Evolutionary conservation across 1,139 yeast species (phyloP), one percentile per base, ranked within the genome.

Genomic region (Saccharomyces pastorianus): DNA sequence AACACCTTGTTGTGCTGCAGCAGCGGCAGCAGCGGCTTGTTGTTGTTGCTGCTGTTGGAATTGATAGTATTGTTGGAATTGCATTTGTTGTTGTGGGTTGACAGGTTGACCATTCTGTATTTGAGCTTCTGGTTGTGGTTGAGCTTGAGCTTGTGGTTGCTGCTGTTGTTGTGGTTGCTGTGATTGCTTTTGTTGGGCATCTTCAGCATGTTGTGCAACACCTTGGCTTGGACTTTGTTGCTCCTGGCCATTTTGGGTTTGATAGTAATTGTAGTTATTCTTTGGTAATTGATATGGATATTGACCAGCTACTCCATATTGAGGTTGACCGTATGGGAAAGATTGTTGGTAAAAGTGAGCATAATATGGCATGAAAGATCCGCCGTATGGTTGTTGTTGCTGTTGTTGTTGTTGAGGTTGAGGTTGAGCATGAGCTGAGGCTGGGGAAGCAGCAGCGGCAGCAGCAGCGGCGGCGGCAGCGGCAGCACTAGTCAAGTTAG

Each of bases 31-130:
- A 7, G 38, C 38, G n/a, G 38, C 38, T 6, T 20, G 20, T 44
- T 55, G 56, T 42, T 59, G 65, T 41, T 64, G 63, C 48, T 63
- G 64, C 50, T 62, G 64, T 52, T 61, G 69, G 54, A 62, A 63
- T 55, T 67, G 70, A 48, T 67, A 67, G 57, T 68, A 66, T 58
- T 68, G 71, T 54, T 67, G 71, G 53, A 61, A 63, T 51, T 67
- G 69, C 28, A 63, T 60, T 54, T 66, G 68, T 53, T 66, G 69
- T 50, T 46, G 31, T 27, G 31, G 48, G 31, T 46, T 26, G 6
- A 46, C 48, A 26, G 48, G 61, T 50, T 56, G 56, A 3, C 50
- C 55, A 50, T 57, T 59, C 47, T 59, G 59, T 27, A 58, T 55
- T 34, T 60, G 60, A 49, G 54, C 56, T 47, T 56, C 58, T 20